A percentile compares a stretch with the other conserved stretches of the same genome.
These are phyloP conservation scores for Paecilomyces fulvus DNA, from an alignment of 2,329 filamentous ascomycete species.

Conservation along the genomic window DNA sequence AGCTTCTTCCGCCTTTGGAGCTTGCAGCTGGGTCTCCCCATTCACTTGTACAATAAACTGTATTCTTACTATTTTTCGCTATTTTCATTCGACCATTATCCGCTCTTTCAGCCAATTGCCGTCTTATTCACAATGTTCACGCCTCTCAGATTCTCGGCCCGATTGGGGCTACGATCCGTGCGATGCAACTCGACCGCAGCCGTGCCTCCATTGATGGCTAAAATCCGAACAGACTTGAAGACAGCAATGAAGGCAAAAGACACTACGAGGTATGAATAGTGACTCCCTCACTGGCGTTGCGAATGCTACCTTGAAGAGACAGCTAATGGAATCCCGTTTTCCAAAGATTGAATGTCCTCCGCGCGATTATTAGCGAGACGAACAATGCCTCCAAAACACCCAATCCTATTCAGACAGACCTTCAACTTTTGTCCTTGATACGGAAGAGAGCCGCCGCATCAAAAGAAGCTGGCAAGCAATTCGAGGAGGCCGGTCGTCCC, in stretches of 20 bases:
- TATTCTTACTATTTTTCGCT: neutral
- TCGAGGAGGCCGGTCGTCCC: slow-evolving; percentile 29
- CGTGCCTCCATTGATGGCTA: slow-evolving; percentile 36
- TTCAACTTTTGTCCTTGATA: slow-evolving; percentile 39
- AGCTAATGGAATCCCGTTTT: neutral
- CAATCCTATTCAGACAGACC: slow-evolving; percentile 38
- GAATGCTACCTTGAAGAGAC: neutral
- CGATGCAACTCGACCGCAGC: slow-evolving; percentile 34
- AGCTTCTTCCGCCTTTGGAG: slow-evolving; percentile 8
- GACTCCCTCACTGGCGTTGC: neutral
- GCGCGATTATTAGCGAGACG: slow-evolving; percentile 41
- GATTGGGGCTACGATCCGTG: slow-evolving; percentile 18
- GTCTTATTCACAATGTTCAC: slow-evolving; percentile 21
- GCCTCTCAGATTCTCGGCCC: slow-evolving; percentile 19
- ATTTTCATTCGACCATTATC: slow-evolving; percentile 1
- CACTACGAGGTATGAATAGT: slow-evolving; percentile 27
- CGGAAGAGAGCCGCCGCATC: slow-evolving; percentile 33
- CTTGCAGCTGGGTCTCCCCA: slow-evolving; percentile 3
- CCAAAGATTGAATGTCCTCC: slow-evolving; percentile 39
- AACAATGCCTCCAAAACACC: slow-evolving; percentile 41
- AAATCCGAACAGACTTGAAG: slow-evolving; percentile 40
- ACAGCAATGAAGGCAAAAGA: slow-evolving; percentile 43
- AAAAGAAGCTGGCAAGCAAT: slow-evolving; percentile 34
- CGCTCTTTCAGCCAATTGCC: neutral
- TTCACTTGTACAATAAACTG: neutral